Percentiles rank a stretch among this genome's conserved stretches.
Evolutionary conservation across 768 basidiomycete genomes (phyloP).

Genomic region (Amanita pallidorosea): DNA sequence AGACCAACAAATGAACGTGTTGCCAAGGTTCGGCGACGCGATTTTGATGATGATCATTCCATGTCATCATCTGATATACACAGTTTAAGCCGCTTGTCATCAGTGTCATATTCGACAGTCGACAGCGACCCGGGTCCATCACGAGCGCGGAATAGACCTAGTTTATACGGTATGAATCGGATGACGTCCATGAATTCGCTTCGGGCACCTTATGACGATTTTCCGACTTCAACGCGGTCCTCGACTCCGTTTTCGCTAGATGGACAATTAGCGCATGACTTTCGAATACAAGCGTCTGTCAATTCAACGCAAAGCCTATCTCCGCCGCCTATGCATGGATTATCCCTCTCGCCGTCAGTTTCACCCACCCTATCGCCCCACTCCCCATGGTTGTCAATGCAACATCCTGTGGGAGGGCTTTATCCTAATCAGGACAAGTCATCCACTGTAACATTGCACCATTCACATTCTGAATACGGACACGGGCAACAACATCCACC

Average conservation of each 20-base stretch:
- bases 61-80: constrained; percentile 85
- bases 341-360: constrained; percentile 60
- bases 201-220: constrained; percentile 66
- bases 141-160: constrained; percentile 51
- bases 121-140: constrained; percentile 81
- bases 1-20: constrained; percentile 51
- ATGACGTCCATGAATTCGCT: constrained; percentile 72
- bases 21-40: constrained; percentile 69
- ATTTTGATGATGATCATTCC: constrained; percentile 85
- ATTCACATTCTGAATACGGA: constrained; percentile 18
- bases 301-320: constrained; percentile 54
- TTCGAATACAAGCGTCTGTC: constrained; percentile 59
- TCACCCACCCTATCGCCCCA: constrained; percentile 37
- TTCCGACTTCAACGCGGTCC: constrained; percentile 60
- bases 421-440: constrained; percentile 25
- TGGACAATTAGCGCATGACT: constrained; percentile 66
- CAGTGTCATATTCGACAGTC: constrained; percentile 73
- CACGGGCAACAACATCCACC: constrained; percentile 27
- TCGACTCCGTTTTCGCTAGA: constrained; percentile 75
- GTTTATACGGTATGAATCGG: constrained; percentile 56
- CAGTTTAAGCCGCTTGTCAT: constrained; percentile 62
- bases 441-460: constrained; percentile 24
- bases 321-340: constrained; percentile 65
- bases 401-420: constrained; percentile 26
- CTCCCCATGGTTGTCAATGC: constrained; percentile 43